A percentile compares a stretch with the other conserved stretches of the same genome.
Evolutionary conservation across 306 rosid species (phyloP).

Genomic region (Begonia masoniana): DNA sequence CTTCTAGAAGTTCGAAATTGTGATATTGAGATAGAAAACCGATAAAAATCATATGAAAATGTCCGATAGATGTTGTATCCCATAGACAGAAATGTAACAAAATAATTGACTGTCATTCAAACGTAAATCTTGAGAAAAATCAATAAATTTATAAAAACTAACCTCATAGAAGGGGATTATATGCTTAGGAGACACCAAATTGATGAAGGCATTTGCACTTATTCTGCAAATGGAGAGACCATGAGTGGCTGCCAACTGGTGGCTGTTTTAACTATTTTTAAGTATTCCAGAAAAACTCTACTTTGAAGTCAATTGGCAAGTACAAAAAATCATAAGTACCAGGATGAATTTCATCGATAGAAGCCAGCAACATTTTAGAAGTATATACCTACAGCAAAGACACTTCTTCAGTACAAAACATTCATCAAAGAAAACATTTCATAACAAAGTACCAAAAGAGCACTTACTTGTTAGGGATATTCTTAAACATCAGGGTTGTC

Average conservation of each 20-base stretch:
- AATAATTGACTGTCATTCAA: too few relatives aligned
- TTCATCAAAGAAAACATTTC: neutral
- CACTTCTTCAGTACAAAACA: too few relatives aligned
- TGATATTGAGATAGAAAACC: too few relatives aligned
- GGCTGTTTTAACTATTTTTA: slow-evolving; percentile 1
- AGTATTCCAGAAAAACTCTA: slow-evolving; percentile 16
- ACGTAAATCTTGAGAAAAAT: too few relatives aligned
- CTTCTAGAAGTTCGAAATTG: too few relatives aligned
- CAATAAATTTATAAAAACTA: too few relatives aligned
- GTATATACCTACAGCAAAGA: slow-evolving; percentile 51
- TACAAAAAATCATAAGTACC: slow-evolving; percentile 83
- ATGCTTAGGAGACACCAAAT: slow-evolving; percentile 86
- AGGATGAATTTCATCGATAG: slow-evolving; percentile 76
- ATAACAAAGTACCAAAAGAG: slow-evolving; percentile 4
- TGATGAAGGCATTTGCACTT: slow-evolving; percentile 97
- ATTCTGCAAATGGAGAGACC: slow-evolving; percentile 39
- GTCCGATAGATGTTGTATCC: too few relatives aligned
- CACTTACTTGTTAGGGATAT: slow-evolving; percentile 88
- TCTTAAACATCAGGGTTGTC: slow-evolving; percentile 92
- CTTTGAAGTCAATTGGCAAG: slow-evolving; percentile 93
- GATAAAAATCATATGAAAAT: too few relatives aligned
- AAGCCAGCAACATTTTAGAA: slow-evolving; percentile 81
- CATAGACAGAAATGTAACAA: too few relatives aligned
- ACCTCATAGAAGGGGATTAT: slow-evolving; percentile 75
- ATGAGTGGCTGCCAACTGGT: slow-evolving; percentile 7